A percentile compares a stretch with the other conserved stretches of the same genome.
phyloP scores from a whole-genome alignment of 768 basidiomycete genomes.

The Amylocystis lapponica region DNA sequence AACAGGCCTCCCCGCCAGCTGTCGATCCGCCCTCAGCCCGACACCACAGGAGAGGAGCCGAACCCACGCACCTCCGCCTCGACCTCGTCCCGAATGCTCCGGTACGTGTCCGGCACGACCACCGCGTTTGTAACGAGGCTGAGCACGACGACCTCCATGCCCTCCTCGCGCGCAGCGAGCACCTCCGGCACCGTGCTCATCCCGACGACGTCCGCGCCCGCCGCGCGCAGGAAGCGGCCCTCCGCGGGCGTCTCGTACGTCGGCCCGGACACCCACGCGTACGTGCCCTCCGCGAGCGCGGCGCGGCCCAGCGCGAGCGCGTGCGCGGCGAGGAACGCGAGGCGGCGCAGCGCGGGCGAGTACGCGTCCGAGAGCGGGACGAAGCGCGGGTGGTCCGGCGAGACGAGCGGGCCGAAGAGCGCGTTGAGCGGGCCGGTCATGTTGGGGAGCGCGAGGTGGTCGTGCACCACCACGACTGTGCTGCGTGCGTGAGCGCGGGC shows the following conservation, averaged over 20 bases:
- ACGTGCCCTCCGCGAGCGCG: constrained; percentile 74
- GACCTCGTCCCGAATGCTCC: constrained; percentile 69
- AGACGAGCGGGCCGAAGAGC: constrained; percentile 64
- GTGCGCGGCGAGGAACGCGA: constrained; percentile 68
- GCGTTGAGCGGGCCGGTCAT: constrained; percentile 71
- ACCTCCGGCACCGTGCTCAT: constrained; percentile 95
- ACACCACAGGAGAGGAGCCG: neutral
- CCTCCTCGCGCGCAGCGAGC: constrained; percentile 70
- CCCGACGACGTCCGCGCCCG: constrained; percentile 87
- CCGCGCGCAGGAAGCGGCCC: constrained; percentile 65
- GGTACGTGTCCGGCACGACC: constrained; percentile 60
- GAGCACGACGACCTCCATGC: constrained; percentile 69
- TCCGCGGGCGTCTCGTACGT: constrained; percentile 90
- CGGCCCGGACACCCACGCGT: constrained; percentile 88
- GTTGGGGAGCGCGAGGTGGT: constrained; percentile 79
- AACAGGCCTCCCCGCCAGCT: constrained; percentile 59
- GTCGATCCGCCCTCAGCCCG: neutral
- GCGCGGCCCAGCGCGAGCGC: constrained; percentile 45
- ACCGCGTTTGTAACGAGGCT: constrained; percentile 87
- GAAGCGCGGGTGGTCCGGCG: constrained; percentile 63
- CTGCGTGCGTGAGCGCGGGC: too few species aligned
- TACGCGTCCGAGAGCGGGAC: constrained; percentile 83
- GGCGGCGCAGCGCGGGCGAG: constrained; percentile 60
- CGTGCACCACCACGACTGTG: constrained; percentile 76
- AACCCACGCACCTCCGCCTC: constrained; percentile 58